Evolutionary conservation across 176 grass and related monocot species (phyloP).

Genomic region (Triticum timopheevii): DNA sequence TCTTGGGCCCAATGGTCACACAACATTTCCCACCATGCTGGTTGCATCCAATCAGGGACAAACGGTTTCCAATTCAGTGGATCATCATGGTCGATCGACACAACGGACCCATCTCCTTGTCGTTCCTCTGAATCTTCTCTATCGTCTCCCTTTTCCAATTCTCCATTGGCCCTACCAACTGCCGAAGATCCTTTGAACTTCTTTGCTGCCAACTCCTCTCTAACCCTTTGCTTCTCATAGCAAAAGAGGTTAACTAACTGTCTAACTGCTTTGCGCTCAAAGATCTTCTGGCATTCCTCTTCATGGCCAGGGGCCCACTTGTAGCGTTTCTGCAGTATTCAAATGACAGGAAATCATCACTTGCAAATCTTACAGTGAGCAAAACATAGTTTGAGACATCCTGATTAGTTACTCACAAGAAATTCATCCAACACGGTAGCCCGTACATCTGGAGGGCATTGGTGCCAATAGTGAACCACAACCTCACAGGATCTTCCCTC

Average conservation of each 20-base stretch:
- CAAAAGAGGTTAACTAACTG: conserved; percentile 41
- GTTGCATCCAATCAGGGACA: conserved; percentile 42
- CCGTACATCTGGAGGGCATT: conserved; percentile 30
- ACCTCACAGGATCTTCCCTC: conserved; percentile 30
- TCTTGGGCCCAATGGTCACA: conserved; percentile 52
- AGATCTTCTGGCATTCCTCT: conserved; percentile 49
- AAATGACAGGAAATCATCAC: conserved; percentile 8
- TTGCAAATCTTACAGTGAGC: conserved; percentile 8
- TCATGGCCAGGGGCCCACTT: conserved; percentile 44
- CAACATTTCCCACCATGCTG: conserved; percentile 49
- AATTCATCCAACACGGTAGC: conserved; percentile 43
- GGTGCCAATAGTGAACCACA: conserved; percentile 49
- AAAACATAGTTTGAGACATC: conserved; percentile 20
- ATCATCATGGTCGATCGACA: conserved; percentile 26
- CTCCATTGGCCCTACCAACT: conserved; percentile 11
- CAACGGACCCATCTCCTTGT: background rate
- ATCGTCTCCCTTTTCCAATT: conserved; percentile 9
- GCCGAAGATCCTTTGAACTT: background rate
- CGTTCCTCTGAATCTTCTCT: conserved; percentile 27
- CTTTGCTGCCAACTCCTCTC: conserved; percentile 20
- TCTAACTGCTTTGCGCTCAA: conserved; percentile 42
- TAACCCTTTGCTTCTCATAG: conserved; percentile 48
- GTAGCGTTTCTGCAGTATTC: conserved; percentile 45
- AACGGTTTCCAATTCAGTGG: conserved; percentile 49
- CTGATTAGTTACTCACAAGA: conserved; percentile 42